Base-by-base conservation (phyloP, 2,329 filamentous ascomycete species). In the Botrytis paeoniae region DNA sequence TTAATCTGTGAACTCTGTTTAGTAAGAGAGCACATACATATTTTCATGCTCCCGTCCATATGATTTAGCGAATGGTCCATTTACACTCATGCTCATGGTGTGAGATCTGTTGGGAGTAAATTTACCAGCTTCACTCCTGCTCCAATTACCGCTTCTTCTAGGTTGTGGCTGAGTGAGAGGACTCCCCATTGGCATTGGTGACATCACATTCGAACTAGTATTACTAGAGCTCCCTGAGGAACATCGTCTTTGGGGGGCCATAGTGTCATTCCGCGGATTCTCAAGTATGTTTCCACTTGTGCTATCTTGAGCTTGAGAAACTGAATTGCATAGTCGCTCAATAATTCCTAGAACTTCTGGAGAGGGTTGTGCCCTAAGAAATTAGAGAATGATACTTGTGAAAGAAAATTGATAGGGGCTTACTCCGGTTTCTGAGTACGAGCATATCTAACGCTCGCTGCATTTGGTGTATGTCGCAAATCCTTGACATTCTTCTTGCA, bases 351-450 rank as follows among this genome's bases (percentile, higher is more conserved):
- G 18, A 16, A 69, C 48, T 41, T 37, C 48, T 22, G n/a, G n/a
- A 57, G 65, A 69, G 6, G 65, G 48, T 29, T 8, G 37, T 57
- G 48, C 35, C 22, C 65, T 69, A 32, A 25, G 16, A 41, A 64
- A 32, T 64, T 25, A 64, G 61, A 64, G 54, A 29, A 9, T 41
- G 54, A 22, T 20, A 32, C 37, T 16, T 1, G 29, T 22, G 35
- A 22, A 9, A 29, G 22, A 1, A 9, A 29, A 57, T 68, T 22
- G 22, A 3, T 20, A 25, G 29, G n/a, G 35, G 43, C 65, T 57
- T 43, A 69, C 65, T 69, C 37, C 4, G 48, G 8, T 32, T 69
- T 69, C 48, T 69, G 54, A 22, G 10, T 57, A 32, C 65, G 65
- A 29, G 54, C 51, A 39, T 69, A 69, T 41, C 29, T 57, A 37